Conservation (phyloP, 768 basidiomycete genomes). For the Boletus sensibilis region DNA sequence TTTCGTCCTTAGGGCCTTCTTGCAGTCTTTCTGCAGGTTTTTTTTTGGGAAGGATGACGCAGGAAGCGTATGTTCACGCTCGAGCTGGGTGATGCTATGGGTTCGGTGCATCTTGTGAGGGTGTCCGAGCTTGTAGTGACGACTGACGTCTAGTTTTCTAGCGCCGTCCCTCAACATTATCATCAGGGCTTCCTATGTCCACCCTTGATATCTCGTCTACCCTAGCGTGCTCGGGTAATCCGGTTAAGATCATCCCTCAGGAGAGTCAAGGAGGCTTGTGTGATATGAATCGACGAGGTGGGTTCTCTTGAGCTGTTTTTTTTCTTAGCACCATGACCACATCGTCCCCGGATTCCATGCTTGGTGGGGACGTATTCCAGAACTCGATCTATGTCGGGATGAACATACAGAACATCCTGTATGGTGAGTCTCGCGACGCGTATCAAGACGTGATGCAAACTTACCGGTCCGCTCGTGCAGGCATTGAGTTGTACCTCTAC, state of each 20-base stretch:
- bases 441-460: not conserved
- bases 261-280: not conserved
- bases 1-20: too few relatives aligned
- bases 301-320: not conserved
- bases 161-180: too few relatives aligned
- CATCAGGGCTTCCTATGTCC: too few relatives aligned
- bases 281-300: conserved; percentile 2
- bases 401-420: conserved; percentile 20
- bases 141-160: not conserved
- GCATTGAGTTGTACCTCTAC: conserved; percentile 26
- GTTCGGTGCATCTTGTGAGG: not conserved
- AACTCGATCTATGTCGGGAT: conserved; percentile 15
- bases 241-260: too few relatives aligned
- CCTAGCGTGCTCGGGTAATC: too few relatives aligned
- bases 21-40: too few relatives aligned
- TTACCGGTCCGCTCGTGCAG: conserved; percentile 5
- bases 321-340: not conserved
- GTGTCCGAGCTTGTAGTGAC: not conserved
- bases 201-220: too few relatives aligned
- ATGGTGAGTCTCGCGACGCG: conserved; percentile 15
- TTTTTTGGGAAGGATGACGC: too few relatives aligned
- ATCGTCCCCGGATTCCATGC: not conserved
- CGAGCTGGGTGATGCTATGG: not conserved
- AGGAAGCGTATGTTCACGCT: too few relatives aligned
- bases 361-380: conserved; percentile 1